Percentiles rank a stretch among this genome's conserved stretches.
Evolutionary conservation across 108 stramenopile genomes (phyloP).

Genomic region (Parietichytrium sp.): DNA sequence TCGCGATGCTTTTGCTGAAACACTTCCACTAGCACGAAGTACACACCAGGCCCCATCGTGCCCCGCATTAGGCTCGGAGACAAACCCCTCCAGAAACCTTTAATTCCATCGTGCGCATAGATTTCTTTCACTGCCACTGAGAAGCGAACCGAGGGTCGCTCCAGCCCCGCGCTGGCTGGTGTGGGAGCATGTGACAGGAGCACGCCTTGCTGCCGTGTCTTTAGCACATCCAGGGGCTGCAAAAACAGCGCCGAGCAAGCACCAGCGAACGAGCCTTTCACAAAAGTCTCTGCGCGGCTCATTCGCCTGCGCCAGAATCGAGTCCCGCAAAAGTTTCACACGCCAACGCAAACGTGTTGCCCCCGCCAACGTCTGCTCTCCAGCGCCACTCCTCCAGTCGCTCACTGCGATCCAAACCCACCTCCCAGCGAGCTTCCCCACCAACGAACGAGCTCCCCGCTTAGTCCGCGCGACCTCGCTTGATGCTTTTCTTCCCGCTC

Average conservation of each 20-base stretch:
- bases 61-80: not conserved
- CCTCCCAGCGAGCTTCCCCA: too few relatives aligned
- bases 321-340: too few relatives aligned
- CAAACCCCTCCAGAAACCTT: not conserved
- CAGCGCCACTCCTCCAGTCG: too few relatives aligned
- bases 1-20: not conserved
- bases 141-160: not conserved
- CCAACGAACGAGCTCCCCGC: too few relatives aligned
- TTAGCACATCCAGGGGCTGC: slow-evolving; percentile 33
- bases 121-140: not conserved
- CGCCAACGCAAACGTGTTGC: too few relatives aligned
- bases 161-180: not conserved
- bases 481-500: too few relatives aligned
- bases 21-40: not conserved
- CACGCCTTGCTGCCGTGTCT: slow-evolving; percentile 29
- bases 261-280: not conserved
- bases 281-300: not conserved
- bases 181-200: not conserved
- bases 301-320: too few relatives aligned
- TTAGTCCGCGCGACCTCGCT: too few relatives aligned
- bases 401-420: too few relatives aligned
- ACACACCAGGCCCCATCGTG: not conserved
- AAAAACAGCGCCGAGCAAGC: not conserved
- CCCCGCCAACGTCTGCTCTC: too few relatives aligned
- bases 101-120: not conserved